phyloP scores from a whole-genome alignment of 2,329 filamentous ascomycete genomes.

The Alternaria incomplexa region DNA sequence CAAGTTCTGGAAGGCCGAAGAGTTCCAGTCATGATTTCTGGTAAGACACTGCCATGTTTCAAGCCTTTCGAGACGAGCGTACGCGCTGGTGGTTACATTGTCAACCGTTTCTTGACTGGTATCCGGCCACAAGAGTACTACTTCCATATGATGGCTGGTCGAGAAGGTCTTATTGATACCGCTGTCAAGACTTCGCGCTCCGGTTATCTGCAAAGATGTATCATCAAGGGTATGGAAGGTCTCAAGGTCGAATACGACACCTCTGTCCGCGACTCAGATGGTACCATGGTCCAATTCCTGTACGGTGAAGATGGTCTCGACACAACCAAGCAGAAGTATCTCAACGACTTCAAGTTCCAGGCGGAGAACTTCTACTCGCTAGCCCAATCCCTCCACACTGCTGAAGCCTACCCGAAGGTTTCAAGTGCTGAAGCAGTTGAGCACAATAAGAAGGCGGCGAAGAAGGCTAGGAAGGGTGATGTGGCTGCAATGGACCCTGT shows the following conservation, averaged over 20 bases:
- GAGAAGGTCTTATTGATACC: conserved; percentile 98
- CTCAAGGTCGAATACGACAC: conserved; percentile 91
- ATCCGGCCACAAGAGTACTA: conserved; percentile 98
- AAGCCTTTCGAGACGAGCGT: conserved; percentile 88
- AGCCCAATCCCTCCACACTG: conserved; percentile 75
- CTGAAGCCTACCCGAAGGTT: conserved; percentile 59
- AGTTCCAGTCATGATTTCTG: conserved; percentile 97
- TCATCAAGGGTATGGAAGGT: conserved; percentile 99
- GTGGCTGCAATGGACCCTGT: conserved; percentile 76
- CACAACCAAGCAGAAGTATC: conserved; percentile 90
- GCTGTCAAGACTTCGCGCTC: conserved; percentile 98
- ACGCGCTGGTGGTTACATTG: conserved; percentile 90
- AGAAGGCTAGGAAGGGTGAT: conserved; percentile 77
- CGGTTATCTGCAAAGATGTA: conserved; percentile 92
- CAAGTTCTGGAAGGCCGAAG: conserved; percentile 94
- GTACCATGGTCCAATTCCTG: conserved; percentile 89
- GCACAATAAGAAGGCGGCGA: conserved; percentile 72
- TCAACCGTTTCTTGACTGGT: conserved; percentile 95
- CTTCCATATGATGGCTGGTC: conserved; percentile 99
- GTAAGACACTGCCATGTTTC: conserved; percentile 94
- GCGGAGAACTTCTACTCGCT: conserved; percentile 85
- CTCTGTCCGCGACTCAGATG: conserved; percentile 92
- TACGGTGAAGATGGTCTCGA: conserved; percentile 97
- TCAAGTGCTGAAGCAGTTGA: conserved; percentile 71
- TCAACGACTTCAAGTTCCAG: conserved; percentile 88